These are phyloP conservation scores for Alectoria sarmentosa DNA, from an alignment of 495 filamentous ascomycete genomes.

Conservation along the genomic window DNA sequence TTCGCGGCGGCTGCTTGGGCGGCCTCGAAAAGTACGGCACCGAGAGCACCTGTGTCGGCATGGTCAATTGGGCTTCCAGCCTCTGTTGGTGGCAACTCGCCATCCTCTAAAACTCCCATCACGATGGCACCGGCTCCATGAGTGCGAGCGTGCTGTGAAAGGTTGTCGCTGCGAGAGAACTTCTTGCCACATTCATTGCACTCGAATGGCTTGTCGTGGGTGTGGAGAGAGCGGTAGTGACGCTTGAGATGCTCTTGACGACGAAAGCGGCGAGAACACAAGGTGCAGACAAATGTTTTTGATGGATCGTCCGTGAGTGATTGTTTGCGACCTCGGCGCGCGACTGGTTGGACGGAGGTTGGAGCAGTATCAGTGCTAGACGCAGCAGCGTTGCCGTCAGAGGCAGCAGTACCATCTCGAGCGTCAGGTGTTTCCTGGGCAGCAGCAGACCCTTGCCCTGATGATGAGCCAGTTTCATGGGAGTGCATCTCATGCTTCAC, in stretches of 20 bases:
- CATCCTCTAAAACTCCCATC: slow-evolving; percentile 73
- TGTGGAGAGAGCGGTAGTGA: slow-evolving; percentile 97
- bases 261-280: slow-evolving; percentile 95
- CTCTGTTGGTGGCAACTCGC: slow-evolving; percentile 45
- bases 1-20: slow-evolving; percentile 56
- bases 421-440: slow-evolving; percentile 36
- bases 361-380: slow-evolving; percentile 33
- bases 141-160: slow-evolving; percentile 91
- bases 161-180: slow-evolving; percentile 96
- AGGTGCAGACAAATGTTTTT: slow-evolving; percentile 94
- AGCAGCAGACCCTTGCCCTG: slow-evolving; percentile 30
- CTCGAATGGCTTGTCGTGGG: slow-evolving; percentile 96
- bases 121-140: slow-evolving; percentile 85
- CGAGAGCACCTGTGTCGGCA: slow-evolving; percentile 54
- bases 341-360: slow-evolving; percentile 57
- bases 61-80: slow-evolving; percentile 41
- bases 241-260: slow-evolving; percentile 98
- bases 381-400: slow-evolving; percentile 30
- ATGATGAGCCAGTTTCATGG: slow-evolving; percentile 23
- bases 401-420: slow-evolving; percentile 32
- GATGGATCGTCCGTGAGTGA: slow-evolving; percentile 96
- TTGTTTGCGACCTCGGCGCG: slow-evolving; percentile 96
- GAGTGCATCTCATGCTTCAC: slow-evolving; percentile 24
- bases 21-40: slow-evolving; percentile 68
- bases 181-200: slow-evolving; percentile 98